Evolutionary conservation across 2,329 filamentous ascomycete species (phyloP), one percentile per base, ranked within the genome.

Genomic region (Aureobasidium namibiae): DNA sequence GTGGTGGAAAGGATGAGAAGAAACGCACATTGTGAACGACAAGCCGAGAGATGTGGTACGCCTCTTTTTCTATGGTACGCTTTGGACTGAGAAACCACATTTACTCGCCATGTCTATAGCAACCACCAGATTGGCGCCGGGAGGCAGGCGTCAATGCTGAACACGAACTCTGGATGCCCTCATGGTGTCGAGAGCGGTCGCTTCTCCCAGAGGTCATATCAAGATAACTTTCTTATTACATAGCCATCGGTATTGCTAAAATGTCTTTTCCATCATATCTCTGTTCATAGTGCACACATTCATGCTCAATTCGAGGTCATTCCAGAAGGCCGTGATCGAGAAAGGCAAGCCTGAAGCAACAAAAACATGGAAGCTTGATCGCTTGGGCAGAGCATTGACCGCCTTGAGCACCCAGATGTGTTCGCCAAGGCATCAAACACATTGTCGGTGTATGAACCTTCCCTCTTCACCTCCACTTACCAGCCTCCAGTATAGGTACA

Each of bases 71-170:
- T 18, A 36, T 56, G 36, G 38, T 42, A 56, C 52, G 52, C 39
- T 44, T 33, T 42, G 29, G 18, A 36, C 16, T 24, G 52, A 38
- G 52, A 44, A 44, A 36, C 39, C n/a, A 45, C 21, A 45, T 39
- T 56, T 56, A 56, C 52, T 56, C 52, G 52, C 39, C 39, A 45
- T 45, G 38, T 24, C 52, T 56, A 56, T 56, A 56, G 52, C 52
- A 56, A 56, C 52, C 52, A 56, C n/a, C 16, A 45, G 45, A 5
- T 45, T 56, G 41, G 39, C 39, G 52, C n/a, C 52, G 52, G 52
- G 41, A 56, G 39, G 39, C 39, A 56, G 21, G 41, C 23, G 52
- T 56, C 52, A 56, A 56, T 56, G 52, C 52, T 44, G 41, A 18
- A 54, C 26, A 54, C 50, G 38, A 38, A 42, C 36, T 54, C n/a